Evolutionary conservation across 179 eudicot species (phyloP).

Genomic region (Vitellaria paradoxa): DNA sequence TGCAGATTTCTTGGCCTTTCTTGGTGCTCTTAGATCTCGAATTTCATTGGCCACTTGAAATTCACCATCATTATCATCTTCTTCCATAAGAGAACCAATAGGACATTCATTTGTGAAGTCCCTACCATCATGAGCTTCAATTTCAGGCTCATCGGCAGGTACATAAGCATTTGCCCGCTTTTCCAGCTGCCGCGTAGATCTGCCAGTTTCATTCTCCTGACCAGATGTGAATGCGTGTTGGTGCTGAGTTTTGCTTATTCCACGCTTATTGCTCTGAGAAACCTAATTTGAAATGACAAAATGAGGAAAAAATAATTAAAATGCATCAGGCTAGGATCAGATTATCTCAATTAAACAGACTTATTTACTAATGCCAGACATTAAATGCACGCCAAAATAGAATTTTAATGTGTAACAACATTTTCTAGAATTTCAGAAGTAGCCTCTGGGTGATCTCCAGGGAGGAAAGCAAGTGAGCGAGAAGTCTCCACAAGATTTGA

Average conservation of each 20-base stretch:
- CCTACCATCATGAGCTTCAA: slow-evolving; percentile 25
- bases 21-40: slow-evolving; percentile 27
- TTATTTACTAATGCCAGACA: not conserved
- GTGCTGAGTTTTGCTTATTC: slow-evolving; percentile 18
- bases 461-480: slow-evolving; percentile 26
- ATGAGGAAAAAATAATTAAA: not conserved
- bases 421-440: slow-evolving; percentile 31
- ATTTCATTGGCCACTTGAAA: slow-evolving; percentile 33
- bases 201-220: slow-evolving; percentile 34
- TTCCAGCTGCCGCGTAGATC: slow-evolving; percentile 19
- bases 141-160: slow-evolving; percentile 36
- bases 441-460: slow-evolving; percentile 23
- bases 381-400: not conserved
- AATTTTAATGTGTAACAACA: slow-evolving; percentile 26
- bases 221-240: slow-evolving; percentile 22
- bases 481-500: slow-evolving; percentile 18
- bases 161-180: slow-evolving; percentile 14
- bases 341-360: not conserved
- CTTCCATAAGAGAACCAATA: slow-evolving; percentile 21
- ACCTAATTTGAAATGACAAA: slow-evolving; percentile 18
- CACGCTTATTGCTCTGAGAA: slow-evolving; percentile 23
- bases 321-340: not conserved
- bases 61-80: slow-evolving; percentile 26
- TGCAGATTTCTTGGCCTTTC: slow-evolving; percentile 44
- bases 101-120: slow-evolving; percentile 20